Conservation (phyloP, 805 yeast species). For the Clavispora carvajalis region DNA sequence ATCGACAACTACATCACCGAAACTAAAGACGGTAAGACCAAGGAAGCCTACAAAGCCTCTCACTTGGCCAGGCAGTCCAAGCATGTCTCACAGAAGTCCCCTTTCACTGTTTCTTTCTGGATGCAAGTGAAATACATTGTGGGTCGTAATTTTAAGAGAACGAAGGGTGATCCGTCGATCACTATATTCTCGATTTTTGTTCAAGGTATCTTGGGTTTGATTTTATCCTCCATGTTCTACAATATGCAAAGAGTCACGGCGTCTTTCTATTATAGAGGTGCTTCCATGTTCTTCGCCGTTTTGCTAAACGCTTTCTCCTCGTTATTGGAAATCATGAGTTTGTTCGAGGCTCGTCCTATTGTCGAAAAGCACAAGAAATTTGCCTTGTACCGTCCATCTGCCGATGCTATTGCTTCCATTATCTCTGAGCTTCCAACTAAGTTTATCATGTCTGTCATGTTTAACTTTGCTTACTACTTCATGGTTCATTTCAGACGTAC, state of each 20-base stretch:
- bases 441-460: conserved; percentile 25
- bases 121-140: conserved; percentile 41
- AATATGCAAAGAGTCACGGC: conserved; percentile 44
- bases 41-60: conserved; percentile 15
- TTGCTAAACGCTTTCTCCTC: conserved; percentile 58
- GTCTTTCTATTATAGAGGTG: conserved; percentile 61
- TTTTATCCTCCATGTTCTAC: conserved; percentile 58
- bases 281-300: conserved; percentile 55
- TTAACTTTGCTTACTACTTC: conserved; percentile 29
- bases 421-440: conserved; percentile 63
- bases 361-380: conserved; percentile 67
- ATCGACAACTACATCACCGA: conserved; percentile 37
- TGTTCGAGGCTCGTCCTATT: conserved; percentile 59
- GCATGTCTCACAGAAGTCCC: conserved; percentile 27
- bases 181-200: conserved; percentile 48
- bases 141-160: conserved; percentile 49
- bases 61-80: conserved; percentile 37
- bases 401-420: conserved; percentile 63
- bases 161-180: conserved; percentile 53
- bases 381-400: conserved; percentile 67
- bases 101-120: conserved; percentile 30
- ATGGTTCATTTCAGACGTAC: conserved; percentile 31
- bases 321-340: conserved; percentile 52
- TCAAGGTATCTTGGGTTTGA: conserved; percentile 50
- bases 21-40: conserved; percentile 7